Evolutionary conservation across 140 eudicot genomes (phyloP).

Genomic region (Bidens hawaiensis): DNA sequence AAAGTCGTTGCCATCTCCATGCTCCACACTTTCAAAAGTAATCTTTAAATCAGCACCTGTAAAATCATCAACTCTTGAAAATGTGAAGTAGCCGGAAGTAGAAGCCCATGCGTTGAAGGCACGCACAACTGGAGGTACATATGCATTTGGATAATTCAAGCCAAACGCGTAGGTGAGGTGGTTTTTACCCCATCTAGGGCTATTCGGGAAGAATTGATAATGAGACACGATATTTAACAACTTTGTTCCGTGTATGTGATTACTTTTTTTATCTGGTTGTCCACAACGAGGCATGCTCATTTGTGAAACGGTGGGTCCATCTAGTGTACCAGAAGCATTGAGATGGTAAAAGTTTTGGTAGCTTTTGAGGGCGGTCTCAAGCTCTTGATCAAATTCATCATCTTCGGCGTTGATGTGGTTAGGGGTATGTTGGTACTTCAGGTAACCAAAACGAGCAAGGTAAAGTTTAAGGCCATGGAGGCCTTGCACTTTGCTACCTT

Average conservation of each 20-base stretch:
- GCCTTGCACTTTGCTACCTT: not conserved
- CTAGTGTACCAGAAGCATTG: conserved; percentile 24
- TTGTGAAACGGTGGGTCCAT: conserved; percentile 22
- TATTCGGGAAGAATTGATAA: conserved; percentile 11
- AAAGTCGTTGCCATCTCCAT: conserved; percentile 29
- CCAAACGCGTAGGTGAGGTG: conserved; percentile 27
- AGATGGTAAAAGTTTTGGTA: conserved; percentile 35
- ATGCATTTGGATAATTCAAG: not conserved
- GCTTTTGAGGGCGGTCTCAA: conserved; percentile 26
- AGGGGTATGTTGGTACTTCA: conserved; percentile 4
- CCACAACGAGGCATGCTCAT: conserved; percentile 37
- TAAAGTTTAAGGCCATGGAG: conserved; percentile 13
- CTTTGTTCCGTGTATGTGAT: not conserved
- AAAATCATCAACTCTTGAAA: not conserved
- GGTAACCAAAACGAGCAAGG: conserved; percentile 19
- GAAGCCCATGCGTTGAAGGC: conserved; percentile 26
- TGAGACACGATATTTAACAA: conserved; percentile 21
- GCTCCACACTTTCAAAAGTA: conserved; percentile 1
- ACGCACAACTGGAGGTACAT: conserved; percentile 5
- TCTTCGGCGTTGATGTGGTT: not conserved
- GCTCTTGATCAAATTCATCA: conserved; percentile 19
- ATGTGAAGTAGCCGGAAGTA: conserved; percentile 14
- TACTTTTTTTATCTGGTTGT: conserved; percentile 13
- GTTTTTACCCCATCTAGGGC: conserved; percentile 18
- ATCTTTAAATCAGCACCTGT: conserved; percentile 18